Evolutionary conservation across 192 early-diverging fungal species (phyloP), one percentile per base, ranked within the genome.

Genomic region (Backusella luteola): DNA sequence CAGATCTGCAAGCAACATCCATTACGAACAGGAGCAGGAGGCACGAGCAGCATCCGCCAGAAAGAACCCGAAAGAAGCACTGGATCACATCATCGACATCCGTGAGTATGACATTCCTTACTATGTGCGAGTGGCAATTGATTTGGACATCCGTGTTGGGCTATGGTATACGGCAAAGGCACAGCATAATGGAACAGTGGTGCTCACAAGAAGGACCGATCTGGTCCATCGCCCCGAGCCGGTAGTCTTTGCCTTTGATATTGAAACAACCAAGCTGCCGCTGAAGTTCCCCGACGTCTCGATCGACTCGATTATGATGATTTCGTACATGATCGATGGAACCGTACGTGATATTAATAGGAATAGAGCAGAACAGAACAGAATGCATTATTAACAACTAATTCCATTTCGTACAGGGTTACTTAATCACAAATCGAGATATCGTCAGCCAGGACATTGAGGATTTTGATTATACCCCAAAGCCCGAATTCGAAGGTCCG

Each of bases 301-400:
- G 4, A 91, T 92, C 36, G 98, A 99, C 80, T 90, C 89, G 46
- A 95, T 99, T 75, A 99, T 98, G 96, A 99, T 99, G 98, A 98
- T 99, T 77, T 98, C 97, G 35, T 99, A 99, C 81, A 99, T 99
- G 98, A 93, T 99, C 68, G 96, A 98, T 73, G 98, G 96, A 23
- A 93, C 94, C 84, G 95, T 96, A 89, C 67, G 41, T 41, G 11
- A 6, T 6, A 12, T 0, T 32, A 17, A 21, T 44, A 52, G 1
- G n/a, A n/a, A 56, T 9, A 1, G 21, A 21, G 19, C 2, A 32
- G 32, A 32, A 32, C 2, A 32, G 32, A 32, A 32, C 32, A 32
- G 67, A 41, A 29, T 9, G 15, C 32, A 17, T 44, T 17, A 44
- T 17, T 44, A 14, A 44, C 14, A 42, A 36, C 21, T 26, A 67